A percentile compares a stretch with the other conserved stretches of the same genome.
Conservation (phyloP, 352 stramenopile species). For the Phytophthora rubi region DNA sequence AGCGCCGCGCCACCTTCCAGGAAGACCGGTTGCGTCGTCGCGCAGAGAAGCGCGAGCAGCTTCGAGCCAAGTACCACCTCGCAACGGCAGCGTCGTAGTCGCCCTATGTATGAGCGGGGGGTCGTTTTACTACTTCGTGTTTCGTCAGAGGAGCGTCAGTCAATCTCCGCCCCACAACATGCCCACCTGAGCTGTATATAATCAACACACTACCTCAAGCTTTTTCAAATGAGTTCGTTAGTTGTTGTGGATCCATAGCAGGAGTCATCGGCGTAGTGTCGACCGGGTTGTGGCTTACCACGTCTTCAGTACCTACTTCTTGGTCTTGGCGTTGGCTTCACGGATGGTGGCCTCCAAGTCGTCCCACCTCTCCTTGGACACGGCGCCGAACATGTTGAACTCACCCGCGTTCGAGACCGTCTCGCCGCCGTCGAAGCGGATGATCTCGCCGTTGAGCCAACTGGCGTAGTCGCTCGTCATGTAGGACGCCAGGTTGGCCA, state of each 20-base stretch:
- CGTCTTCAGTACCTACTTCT: constrained; percentile 33
- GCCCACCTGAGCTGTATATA: constrained; percentile 24
- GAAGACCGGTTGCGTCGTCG: constrained; percentile 67
- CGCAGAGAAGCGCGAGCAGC: constrained; percentile 63
- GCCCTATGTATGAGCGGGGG: constrained; percentile 12
- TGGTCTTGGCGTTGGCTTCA: constrained; percentile 66
- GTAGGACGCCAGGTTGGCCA: constrained; percentile 81
- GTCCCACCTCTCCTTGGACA: constrained; percentile 77
- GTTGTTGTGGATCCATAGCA: background rate
- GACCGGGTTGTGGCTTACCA: too few species aligned
- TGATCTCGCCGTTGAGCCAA: constrained; percentile 85
- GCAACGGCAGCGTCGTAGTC: constrained; percentile 42
- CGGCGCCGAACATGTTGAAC: constrained; percentile 79
- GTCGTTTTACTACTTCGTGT: constrained; percentile 17
- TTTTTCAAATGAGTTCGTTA: background rate
- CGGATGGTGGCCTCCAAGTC: constrained; percentile 72
- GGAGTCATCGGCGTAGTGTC: background rate
- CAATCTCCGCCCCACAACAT: constrained; percentile 16
- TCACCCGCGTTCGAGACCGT: constrained; percentile 76
- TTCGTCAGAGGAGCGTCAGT: constrained; percentile 12
- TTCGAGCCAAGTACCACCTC: constrained; percentile 79
- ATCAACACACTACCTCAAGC: constrained; percentile 22
- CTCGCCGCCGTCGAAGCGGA: constrained; percentile 84
- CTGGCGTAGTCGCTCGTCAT: constrained; percentile 83
- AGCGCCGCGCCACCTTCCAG: constrained; percentile 71